Evolutionary conservation across 441 rosid genomes (phyloP).

Genomic region (Corymbia citriodora): DNA sequence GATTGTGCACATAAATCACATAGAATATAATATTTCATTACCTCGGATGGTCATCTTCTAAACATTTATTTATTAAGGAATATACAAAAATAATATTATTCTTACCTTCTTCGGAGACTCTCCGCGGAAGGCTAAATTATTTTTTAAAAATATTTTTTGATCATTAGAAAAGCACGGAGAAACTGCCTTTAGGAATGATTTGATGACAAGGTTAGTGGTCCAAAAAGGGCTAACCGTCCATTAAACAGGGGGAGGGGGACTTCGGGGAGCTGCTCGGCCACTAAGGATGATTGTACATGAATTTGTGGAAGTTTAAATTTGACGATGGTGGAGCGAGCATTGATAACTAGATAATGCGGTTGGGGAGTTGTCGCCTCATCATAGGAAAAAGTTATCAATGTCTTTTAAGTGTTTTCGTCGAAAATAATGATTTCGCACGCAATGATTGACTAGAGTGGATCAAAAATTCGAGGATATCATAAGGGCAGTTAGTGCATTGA

Average conservation of each 20-base stretch:
- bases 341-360: not conserved
- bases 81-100: not conserved
- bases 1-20: not conserved
- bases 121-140: fast-evolving
- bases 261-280: not conserved
- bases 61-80: too few relatives aligned
- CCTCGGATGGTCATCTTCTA: not conserved
- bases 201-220: not conserved
- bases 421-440: not conserved
- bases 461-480: not conserved
- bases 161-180: not conserved
- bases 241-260: not conserved
- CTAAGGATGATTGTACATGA: not conserved
- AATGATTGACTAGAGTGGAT: not conserved
- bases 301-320: not conserved
- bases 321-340: not conserved
- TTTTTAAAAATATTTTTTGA: not conserved
- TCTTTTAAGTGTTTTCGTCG: too few relatives aligned
- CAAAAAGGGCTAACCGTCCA: not conserved
- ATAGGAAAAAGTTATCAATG: not conserved
- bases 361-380: not conserved
- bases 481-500: not conserved
- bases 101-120: fast-evolving
- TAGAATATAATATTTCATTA: not conserved
- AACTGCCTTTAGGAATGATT: not conserved